phyloP scores from a whole-genome alignment of 345 rosid species.

The Arabidopsis thaliana region TAIR10.1 NC_003074.8:9258501-9259000 shows the following conservation, averaged over 20 bases:
- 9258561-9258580: not conserved
- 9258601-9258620: conserved; percentile 27
- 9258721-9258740: conserved; percentile 21
- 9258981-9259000: conserved; percentile 43
- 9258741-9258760: conserved; percentile 18
- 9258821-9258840: conserved; percentile 27
- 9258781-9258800: conserved; percentile 38
- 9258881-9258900: conserved; percentile 2
- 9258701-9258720: conserved; percentile 26
- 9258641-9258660: conserved; percentile 36
- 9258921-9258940: not conserved
- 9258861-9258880: not conserved
- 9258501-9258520: too few species aligned
- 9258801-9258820: conserved; percentile 28
- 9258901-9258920: conserved; percentile 37
- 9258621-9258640: conserved; percentile 18
- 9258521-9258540: too few species aligned
- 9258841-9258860: not conserved
- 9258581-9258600: not conserved
- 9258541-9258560: too few species aligned
- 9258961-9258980: conserved; percentile 27
- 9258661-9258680: conserved; percentile 18
- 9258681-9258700: conserved; percentile 21
- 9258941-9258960: conserved; percentile 4
- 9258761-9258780: conserved; percentile 31